These are phyloP conservation scores for Hymenotorrendiella dingleyae DNA, from an alignment of 2,329 filamentous ascomycete species.

Conservation along the genomic window DNA sequence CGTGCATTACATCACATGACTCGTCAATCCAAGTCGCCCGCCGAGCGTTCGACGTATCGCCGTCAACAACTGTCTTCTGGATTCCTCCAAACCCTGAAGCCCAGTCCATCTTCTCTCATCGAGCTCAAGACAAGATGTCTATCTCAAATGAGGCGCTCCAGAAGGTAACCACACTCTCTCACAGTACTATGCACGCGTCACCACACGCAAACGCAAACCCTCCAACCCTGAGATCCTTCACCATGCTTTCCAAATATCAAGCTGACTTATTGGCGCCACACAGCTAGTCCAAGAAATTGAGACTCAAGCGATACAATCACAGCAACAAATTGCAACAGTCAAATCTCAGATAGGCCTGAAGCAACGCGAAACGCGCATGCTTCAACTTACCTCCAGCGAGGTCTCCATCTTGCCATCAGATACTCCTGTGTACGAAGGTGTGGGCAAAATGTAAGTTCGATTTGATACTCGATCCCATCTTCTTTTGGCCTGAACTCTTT, in stretches of 20 bases:
- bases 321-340: constrained; percentile 86
- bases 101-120: too few species aligned
- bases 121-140: constrained; percentile 81
- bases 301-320: constrained; percentile 76
- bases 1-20: too few species aligned
- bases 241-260: constrained; percentile 7
- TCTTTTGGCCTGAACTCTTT: not conserved
- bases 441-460: constrained; percentile 82
- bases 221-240: constrained; percentile 1
- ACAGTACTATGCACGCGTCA: too few species aligned
- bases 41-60: too few species aligned
- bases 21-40: too few species aligned
- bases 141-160: constrained; percentile 91
- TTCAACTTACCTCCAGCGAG: constrained; percentile 82
- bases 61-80: too few species aligned
- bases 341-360: constrained; percentile 79
- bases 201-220: too few species aligned
- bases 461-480: not conserved
- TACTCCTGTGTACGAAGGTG: constrained; percentile 85
- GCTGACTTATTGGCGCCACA: constrained; percentile 5
- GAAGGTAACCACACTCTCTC: constrained; percentile 68
- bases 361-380: constrained; percentile 81
- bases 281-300: constrained; percentile 93
- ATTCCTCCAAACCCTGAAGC: too few species aligned
- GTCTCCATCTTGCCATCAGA: constrained; percentile 67